Evolutionary conservation across 768 basidiomycete species (phyloP).

Genomic region (Hygrocybe punicea): DNA sequence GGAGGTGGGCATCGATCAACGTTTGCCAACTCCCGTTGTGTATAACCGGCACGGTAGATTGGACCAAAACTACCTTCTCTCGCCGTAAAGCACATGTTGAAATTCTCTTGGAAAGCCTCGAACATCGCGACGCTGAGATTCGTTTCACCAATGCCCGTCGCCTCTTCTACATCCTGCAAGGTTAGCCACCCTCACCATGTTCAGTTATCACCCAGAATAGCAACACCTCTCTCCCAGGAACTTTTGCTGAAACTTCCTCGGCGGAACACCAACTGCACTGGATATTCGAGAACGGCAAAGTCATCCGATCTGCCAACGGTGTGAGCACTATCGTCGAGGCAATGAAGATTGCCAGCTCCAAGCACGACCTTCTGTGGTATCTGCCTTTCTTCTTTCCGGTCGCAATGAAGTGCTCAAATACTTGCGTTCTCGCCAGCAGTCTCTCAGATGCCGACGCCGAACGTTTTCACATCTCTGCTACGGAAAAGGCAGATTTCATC

Average conservation of each 20-base stretch:
- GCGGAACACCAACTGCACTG: constrained; percentile 94
- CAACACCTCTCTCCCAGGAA: constrained; percentile 47
- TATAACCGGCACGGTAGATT: constrained; percentile 46
- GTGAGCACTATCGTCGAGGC: constrained; percentile 79
- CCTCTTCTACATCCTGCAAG: constrained; percentile 90
- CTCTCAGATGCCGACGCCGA: constrained; percentile 71
- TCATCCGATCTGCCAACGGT: constrained; percentile 81
- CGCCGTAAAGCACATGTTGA: constrained; percentile 74
- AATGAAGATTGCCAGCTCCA: constrained; percentile 83
- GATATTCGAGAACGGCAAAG: constrained; percentile 91
- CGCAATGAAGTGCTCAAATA: neutral
- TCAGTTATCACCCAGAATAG: constrained; percentile 2
- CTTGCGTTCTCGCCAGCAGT: constrained; percentile 43
- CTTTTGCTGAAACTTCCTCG: constrained; percentile 86
- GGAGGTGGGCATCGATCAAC: constrained; percentile 51
- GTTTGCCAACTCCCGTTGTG: neutral
- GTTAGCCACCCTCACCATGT: constrained; percentile 38
- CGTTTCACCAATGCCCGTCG: constrained; percentile 84
- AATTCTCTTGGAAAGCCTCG: constrained; percentile 78
- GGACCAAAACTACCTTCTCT: constrained; percentile 64
- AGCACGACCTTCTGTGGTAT: constrained; percentile 81
- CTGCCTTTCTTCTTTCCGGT: constrained; percentile 7
- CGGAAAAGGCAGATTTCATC: constrained; percentile 72
- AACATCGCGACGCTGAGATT: constrained; percentile 79
- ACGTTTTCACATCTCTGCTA: constrained; percentile 64